phyloP scores from a whole-genome alignment of 2,329 filamentous ascomycete genomes.

The Cladobotryum mycophilum region DNA sequence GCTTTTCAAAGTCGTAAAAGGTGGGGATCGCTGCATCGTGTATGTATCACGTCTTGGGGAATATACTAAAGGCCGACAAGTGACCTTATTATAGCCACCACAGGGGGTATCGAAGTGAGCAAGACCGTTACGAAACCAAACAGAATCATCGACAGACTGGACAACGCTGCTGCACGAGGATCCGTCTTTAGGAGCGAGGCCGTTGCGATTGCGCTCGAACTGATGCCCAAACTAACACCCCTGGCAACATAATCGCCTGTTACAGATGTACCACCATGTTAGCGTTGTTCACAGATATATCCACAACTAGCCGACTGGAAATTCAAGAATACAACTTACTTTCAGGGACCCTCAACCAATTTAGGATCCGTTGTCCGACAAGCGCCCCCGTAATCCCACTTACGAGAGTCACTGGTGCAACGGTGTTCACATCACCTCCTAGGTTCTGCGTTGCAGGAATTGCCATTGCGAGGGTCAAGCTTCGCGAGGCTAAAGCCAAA shows the following conservation, averaged over 20 bases:
- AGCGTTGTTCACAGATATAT: not conserved
- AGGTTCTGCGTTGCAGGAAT: constrained; percentile 50
- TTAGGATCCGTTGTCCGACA: constrained; percentile 44
- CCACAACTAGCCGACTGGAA: not conserved
- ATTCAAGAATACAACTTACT: constrained; percentile 25
- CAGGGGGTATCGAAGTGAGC: constrained; percentile 51
- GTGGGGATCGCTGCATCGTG: no score
- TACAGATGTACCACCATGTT: constrained; percentile 14
- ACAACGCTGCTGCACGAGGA: constrained; percentile 52
- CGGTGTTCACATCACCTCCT: constrained; percentile 49
- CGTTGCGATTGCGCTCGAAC: constrained; percentile 54
- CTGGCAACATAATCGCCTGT: constrained; percentile 55
- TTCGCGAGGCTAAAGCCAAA: constrained; percentile 50
- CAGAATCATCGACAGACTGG: constrained; percentile 54
- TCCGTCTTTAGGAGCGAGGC: constrained; percentile 50
- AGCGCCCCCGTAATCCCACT: constrained; percentile 54
- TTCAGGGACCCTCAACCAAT: constrained; percentile 46
- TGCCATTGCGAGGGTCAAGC: constrained; percentile 54
- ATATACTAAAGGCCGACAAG: constrained; percentile 32
- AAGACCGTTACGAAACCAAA: constrained; percentile 55
- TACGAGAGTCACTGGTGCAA: constrained; percentile 51
- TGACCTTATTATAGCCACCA: constrained; percentile 41
- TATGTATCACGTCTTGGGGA: no score
- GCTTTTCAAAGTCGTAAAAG: constrained; percentile 16
- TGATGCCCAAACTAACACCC: constrained; percentile 56